Evolutionary conservation across 768 basidiomycete species (phyloP).

Genomic region (Cyclocybe cylindracea): DNA sequence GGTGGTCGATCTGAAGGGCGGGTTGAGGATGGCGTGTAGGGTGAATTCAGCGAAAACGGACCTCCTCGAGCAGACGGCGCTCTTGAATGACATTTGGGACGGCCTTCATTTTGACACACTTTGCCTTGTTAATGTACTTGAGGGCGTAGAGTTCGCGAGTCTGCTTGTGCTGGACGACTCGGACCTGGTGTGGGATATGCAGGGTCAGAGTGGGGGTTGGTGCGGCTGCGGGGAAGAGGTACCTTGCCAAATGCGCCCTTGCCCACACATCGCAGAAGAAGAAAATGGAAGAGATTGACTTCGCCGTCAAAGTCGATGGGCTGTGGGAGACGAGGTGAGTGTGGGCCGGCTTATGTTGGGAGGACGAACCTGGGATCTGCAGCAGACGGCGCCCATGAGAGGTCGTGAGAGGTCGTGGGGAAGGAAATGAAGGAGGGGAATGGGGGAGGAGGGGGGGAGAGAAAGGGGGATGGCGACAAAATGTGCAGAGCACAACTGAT

Average conservation of each 20-base stretch:
- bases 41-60: constrained; percentile 27
- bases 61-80: constrained; percentile 93
- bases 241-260: constrained; percentile 99
- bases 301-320: constrained; percentile 96
- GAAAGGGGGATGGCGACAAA: constrained; percentile 3
- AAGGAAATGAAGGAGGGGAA: constrained; percentile 2
- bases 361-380: constrained; percentile 69
- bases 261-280: constrained; percentile 92
- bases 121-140: constrained; percentile 99
- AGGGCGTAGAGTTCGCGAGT: constrained; percentile 95
- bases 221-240: constrained; percentile 10
- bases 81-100: constrained; percentile 98
- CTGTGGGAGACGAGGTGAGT: constrained; percentile 37
- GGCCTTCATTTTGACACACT: constrained; percentile 98
- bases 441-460: not conserved
- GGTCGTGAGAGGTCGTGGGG: constrained; percentile 30
- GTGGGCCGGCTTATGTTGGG: not conserved
- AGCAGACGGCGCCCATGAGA: constrained; percentile 83
- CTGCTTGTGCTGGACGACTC: constrained; percentile 99
- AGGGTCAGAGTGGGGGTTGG: not conserved
- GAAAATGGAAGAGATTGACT: constrained; percentile 96
- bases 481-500: not conserved
- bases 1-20: constrained; percentile 79
- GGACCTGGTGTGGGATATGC: constrained; percentile 63
- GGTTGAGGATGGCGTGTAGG: not conserved